Evolutionary conservation across 1,284 basidiomycete genomes (phyloP).

Genomic region (Tausonia pullulans): DNA sequence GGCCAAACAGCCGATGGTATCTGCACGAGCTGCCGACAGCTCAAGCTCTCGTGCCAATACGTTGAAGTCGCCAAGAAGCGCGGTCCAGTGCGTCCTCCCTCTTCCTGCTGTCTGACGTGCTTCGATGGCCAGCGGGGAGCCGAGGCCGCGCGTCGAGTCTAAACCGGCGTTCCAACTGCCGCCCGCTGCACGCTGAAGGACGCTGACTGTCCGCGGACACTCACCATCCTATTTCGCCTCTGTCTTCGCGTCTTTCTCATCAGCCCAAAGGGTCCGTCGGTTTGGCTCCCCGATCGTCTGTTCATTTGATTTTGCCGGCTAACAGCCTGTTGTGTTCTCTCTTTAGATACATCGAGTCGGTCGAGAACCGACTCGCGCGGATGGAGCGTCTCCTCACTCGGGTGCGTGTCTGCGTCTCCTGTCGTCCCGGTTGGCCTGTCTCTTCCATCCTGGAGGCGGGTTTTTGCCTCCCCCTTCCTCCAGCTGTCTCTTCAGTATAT

Average conservation of each 20-base stretch:
- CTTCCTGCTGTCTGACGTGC: not conserved
- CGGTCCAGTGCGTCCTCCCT: not conserved
- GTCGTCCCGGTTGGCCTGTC: too few relatives aligned
- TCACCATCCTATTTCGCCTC: not conserved
- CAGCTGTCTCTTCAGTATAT: not conserved
- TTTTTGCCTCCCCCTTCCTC: not conserved
- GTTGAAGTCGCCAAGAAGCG: slow-evolving; percentile 45
- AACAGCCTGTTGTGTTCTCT: not conserved
- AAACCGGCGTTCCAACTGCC: too few relatives aligned
- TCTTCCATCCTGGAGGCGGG: too few relatives aligned
- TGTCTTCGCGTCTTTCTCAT: not conserved
- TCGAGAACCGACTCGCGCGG: slow-evolving; percentile 58
- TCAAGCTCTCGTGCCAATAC: slow-evolving; percentile 63
- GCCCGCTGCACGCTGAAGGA: too few relatives aligned
- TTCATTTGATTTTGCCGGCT: too few relatives aligned
- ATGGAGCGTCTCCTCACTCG: slow-evolving; percentile 55
- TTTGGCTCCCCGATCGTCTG: too few relatives aligned
- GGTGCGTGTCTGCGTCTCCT: slow-evolving; percentile 34
- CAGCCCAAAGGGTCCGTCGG: slow-evolving; percentile 2
- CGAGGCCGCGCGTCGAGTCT: too few relatives aligned
- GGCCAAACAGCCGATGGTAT: not conserved
- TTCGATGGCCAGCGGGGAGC: too few relatives aligned
- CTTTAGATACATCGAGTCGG: slow-evolving; percentile 48
- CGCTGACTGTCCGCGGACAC: too few relatives aligned
- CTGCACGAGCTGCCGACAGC: slow-evolving; percentile 68